Percentiles rank a stretch among this genome's conserved stretches.
Conservation (phyloP, 331 rosid species). For the Cucumis variabilis region DNA sequence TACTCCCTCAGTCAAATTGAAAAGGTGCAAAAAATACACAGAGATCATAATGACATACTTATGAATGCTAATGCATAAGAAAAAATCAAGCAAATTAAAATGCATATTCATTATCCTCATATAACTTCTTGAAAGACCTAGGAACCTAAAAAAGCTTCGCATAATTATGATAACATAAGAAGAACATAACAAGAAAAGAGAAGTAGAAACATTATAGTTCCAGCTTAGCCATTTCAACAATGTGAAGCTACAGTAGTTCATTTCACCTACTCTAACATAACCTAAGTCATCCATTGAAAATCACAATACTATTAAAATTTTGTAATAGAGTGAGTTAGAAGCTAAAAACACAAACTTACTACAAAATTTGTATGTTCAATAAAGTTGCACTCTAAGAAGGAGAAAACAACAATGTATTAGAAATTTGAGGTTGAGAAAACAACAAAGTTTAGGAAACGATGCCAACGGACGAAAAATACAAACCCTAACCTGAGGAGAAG, state of each 20-base stretch:
- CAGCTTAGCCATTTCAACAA: slow-evolving; percentile 23
- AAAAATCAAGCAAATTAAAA: background rate
- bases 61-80: too few relatives aligned
- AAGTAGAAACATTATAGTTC: slow-evolving; percentile 13
- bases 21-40: background rate
- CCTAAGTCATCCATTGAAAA: background rate
- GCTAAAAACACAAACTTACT: slow-evolving; percentile 49
- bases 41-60: too few relatives aligned
- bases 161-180: slow-evolving; percentile 42
- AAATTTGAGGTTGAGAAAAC: too few relatives aligned
- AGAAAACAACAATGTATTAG: too few relatives aligned
- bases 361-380: too few relatives aligned
- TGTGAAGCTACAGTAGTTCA: slow-evolving; percentile 30
- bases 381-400: too few relatives aligned
- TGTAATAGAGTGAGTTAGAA: background rate
- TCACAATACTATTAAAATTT: background rate
- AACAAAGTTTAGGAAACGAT: too few relatives aligned
- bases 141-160: slow-evolving; percentile 76
- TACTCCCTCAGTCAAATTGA: background rate
- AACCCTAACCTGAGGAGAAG: too few relatives aligned
- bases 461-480: too few relatives aligned
- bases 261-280: slow-evolving; percentile 16
- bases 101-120: slow-evolving; percentile 95
- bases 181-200: slow-evolving; percentile 32
- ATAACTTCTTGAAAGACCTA: slow-evolving; percentile 85